Evolutionary conservation across 768 basidiomycete genomes (phyloP), one percentile per base, ranked within the genome.

Genomic region (Pisolithus orientalis): DNA sequence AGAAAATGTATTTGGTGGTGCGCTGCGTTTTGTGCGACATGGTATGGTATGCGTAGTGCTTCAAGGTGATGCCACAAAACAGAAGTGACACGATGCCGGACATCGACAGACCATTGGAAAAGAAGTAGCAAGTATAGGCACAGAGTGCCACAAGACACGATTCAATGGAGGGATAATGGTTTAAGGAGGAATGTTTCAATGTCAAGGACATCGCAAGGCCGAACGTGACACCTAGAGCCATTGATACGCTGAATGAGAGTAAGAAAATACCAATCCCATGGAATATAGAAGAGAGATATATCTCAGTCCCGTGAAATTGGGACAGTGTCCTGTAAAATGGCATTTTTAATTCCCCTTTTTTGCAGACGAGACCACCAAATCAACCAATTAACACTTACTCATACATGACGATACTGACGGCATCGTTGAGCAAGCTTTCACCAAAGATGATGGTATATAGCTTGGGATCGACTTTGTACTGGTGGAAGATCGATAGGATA

Each of bases 11-110:
- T 70, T 95, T 94, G 28, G 86, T 91, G 11, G 94, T 87, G 43
- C 90, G 82, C 65, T 98, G 96, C 0, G 96, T 97, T 49, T 90
- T 82, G 27, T 82, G 83, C 9, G 93, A 95, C 96, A 99, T 99
- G 48, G 94, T 98, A 73, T 97, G 96, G 66, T 96, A 98, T n/a
- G 95, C 96, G 64, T 99, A 98, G 66, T 99, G 96, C 70, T 99
- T 99, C 60, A 99, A 80, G 4, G 96, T 99, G 66, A 99, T 96
- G 54, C 96, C 95, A 66, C 95, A 98, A 75, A 99, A 97, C 43
- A 98, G 84, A 39, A 98, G 81, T 4, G 94, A 96, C 42, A 98
- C 94, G 69, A 98, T 97, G 47, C 96, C 95, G 66, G 84, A 88
- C 90, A 96, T 93, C 43, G 84, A 83, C 38, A 94, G 69, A 5